These are phyloP conservation scores for Talaromyces wortmannii DNA, from an alignment of 495 filamentous ascomycete genomes.

Conservation along the genomic window DNA sequence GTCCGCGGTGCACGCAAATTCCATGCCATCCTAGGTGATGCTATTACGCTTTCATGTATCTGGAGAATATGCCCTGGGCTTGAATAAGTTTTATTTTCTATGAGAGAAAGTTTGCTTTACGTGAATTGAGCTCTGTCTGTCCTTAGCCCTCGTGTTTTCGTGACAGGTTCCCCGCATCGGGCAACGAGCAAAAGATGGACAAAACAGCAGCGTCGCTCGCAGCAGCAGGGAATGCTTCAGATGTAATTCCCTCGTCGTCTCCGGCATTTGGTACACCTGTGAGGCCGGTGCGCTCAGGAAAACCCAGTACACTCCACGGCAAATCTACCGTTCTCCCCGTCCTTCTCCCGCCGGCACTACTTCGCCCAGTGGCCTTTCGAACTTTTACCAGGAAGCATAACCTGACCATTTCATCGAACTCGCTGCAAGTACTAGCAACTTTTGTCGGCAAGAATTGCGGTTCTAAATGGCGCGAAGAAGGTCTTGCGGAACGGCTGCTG, in stretches of 20 bases:
- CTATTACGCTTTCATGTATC: no score
- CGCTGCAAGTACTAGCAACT: conserved; percentile 72
- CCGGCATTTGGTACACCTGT: conserved; percentile 81
- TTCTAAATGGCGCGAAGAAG: conserved; percentile 93
- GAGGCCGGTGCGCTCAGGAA: conserved; percentile 51
- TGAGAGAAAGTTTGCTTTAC: no score
- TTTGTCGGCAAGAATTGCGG: conserved; percentile 94
- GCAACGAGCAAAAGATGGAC: neutral
- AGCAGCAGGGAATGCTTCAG: conserved; percentile 12
- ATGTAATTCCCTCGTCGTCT: conserved; percentile 77
- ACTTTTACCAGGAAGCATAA: conserved; percentile 98
- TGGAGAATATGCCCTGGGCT: no score
- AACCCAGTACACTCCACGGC: conserved; percentile 34
- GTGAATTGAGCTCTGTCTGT: no score
- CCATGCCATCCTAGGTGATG: no score
- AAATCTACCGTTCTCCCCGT: conserved; percentile 82
- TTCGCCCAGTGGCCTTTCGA: conserved; percentile 88
- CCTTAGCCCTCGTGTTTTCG: neutral
- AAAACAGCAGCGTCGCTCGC: neutral
- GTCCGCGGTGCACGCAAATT: no score
- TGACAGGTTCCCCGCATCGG: neutral
- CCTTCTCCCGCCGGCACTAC: conserved; percentile 74
- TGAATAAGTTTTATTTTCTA: no score
- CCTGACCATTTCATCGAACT: conserved; percentile 83
- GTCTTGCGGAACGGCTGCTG: conserved; percentile 81